phyloP scores from a whole-genome alignment of 2,329 filamentous ascomycete genomes.

The Pseudofabraea citricarpa region DNA sequence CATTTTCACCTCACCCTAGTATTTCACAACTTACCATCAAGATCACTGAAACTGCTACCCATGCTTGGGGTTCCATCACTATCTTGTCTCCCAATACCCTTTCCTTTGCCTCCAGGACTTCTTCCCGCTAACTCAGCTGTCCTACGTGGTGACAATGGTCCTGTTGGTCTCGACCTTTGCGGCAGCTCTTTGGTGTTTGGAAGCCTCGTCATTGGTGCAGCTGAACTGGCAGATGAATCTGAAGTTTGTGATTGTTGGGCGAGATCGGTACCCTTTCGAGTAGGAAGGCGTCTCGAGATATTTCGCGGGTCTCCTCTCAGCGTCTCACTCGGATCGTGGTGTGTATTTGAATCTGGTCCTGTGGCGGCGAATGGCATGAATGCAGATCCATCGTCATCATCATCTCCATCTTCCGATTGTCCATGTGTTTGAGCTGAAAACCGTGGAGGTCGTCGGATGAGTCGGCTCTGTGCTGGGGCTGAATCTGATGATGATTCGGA shows the following conservation, averaged over 20 bases:
- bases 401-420: slow-evolving; percentile 19
- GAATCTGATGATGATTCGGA: slow-evolving; percentile 22
- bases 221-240: slow-evolving; percentile 57
- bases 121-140: slow-evolving; percentile 52
- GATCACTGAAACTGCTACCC: slow-evolving; percentile 82
- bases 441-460: slow-evolving; percentile 24
- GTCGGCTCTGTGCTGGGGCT: slow-evolving; percentile 20
- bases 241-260: slow-evolving; percentile 38
- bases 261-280: slow-evolving; percentile 14
- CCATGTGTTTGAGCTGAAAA: slow-evolving; percentile 20
- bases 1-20: not conserved
- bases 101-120: slow-evolving; percentile 46
- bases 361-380: slow-evolving; percentile 23
- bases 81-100: slow-evolving; percentile 45
- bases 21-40: slow-evolving; percentile 55
- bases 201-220: slow-evolving; percentile 14
- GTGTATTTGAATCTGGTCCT: slow-evolving; percentile 2
- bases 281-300: slow-evolving; percentile 8
- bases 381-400: slow-evolving; percentile 26
- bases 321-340: slow-evolving; percentile 25
- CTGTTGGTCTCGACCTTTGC: slow-evolving; percentile 20
- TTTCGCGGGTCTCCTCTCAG: slow-evolving; percentile 20
- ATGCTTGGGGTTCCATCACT: slow-evolving; percentile 75
- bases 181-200: slow-evolving; percentile 12
- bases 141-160: slow-evolving; percentile 53